Conservation (phyloP, 2,329 filamentous ascomycete genomes). For the Fusarium praegraminearum region DNA sequence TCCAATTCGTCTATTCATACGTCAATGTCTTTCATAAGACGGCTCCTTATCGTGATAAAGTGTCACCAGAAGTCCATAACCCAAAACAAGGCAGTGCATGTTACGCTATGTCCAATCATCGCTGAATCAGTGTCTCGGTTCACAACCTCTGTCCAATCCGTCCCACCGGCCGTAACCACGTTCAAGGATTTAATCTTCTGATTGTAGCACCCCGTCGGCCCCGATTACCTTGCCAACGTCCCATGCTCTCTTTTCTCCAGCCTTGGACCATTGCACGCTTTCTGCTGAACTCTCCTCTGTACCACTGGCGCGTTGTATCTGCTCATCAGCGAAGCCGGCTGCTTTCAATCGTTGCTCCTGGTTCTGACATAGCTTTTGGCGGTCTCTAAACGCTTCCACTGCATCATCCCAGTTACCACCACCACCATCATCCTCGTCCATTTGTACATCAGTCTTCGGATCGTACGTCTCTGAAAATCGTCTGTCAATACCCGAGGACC, state of each 20-base stretch:
- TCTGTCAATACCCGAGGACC: slow-evolving; percentile 77
- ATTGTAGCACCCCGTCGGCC: slow-evolving; percentile 23
- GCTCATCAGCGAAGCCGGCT: slow-evolving; percentile 82
- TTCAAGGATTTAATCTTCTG: slow-evolving; percentile 20
- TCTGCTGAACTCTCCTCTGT: slow-evolving; percentile 69
- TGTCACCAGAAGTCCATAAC: slow-evolving; percentile 8
- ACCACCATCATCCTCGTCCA: slow-evolving; percentile 56
- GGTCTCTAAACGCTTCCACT: slow-evolving; percentile 81
- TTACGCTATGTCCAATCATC: slow-evolving; percentile 32
- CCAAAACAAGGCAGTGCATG: slow-evolving; percentile 20
- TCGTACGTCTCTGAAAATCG: slow-evolving; percentile 79
- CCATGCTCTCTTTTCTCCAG: slow-evolving; percentile 73
- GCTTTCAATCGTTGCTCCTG: slow-evolving; percentile 80
- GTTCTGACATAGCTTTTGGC: slow-evolving; percentile 80
- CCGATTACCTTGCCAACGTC: slow-evolving; percentile 64
- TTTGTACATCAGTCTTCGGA: slow-evolving; percentile 66
- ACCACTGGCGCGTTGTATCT: slow-evolving; percentile 72
- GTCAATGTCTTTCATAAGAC: slow-evolving; percentile 2
- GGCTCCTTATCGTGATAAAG: background rate
- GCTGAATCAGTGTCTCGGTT: slow-evolving; percentile 14
- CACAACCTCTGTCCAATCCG: slow-evolving; percentile 18
- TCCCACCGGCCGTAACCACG: slow-evolving; percentile 5
- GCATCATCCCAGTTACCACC: slow-evolving; percentile 83
- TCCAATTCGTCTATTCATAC: slow-evolving; percentile 14
- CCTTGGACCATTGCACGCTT: slow-evolving; percentile 78